These are phyloP conservation scores for Starmerella potacharoeniae DNA, from an alignment of 805 yeast species.

Conservation along the genomic window DNA sequence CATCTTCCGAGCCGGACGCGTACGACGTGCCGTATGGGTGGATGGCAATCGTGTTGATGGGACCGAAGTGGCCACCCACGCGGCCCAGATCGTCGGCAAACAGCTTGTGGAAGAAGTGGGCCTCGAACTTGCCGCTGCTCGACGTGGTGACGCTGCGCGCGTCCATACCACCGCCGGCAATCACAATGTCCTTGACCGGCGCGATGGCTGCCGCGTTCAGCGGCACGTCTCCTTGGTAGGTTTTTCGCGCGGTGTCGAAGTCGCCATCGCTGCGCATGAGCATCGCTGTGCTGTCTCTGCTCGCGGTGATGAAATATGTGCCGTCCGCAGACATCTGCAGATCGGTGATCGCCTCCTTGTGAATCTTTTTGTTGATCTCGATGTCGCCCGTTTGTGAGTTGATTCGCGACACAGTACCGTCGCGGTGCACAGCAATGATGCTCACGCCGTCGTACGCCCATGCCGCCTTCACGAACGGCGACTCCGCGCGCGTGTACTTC, in stretches of 20 bases:
- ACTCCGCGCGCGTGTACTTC: conserved; percentile 7
- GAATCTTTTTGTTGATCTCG: conserved; percentile 47
- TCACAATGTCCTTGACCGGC: conserved; percentile 80
- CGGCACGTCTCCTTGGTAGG: conserved; percentile 79
- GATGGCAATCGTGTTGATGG: conserved; percentile 82
- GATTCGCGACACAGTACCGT: conserved; percentile 74
- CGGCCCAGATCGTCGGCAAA: conserved; percentile 94
- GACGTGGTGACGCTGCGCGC: conserved; percentile 98
- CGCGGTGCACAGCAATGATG: conserved; percentile 78
- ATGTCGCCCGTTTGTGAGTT: conserved; percentile 67
- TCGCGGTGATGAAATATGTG: conserved; percentile 83
- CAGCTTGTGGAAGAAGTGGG: conserved; percentile 88
- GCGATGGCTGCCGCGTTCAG: conserved; percentile 92
- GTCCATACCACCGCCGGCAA: conserved; percentile 98
- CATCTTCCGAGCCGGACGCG: conserved; percentile 99
- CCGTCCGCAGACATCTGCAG: conserved; percentile 78
- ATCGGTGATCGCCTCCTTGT: conserved; percentile 69
- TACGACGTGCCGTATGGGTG: conserved; percentile 90
- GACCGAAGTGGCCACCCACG: conserved; percentile 98
- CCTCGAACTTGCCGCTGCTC: conserved; percentile 93
- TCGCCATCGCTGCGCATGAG: conserved; percentile 62
- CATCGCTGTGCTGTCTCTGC: conserved; percentile 79
- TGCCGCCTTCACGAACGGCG: conserved; percentile 55
- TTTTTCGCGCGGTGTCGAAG: conserved; percentile 51
- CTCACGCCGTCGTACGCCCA: conserved; percentile 69